Percentiles rank a stretch among this genome's conserved stretches.
These are phyloP conservation scores for Acidomyces sp. DNA, from an alignment of 495 filamentous ascomycete species.

Conservation along the genomic window DNA sequence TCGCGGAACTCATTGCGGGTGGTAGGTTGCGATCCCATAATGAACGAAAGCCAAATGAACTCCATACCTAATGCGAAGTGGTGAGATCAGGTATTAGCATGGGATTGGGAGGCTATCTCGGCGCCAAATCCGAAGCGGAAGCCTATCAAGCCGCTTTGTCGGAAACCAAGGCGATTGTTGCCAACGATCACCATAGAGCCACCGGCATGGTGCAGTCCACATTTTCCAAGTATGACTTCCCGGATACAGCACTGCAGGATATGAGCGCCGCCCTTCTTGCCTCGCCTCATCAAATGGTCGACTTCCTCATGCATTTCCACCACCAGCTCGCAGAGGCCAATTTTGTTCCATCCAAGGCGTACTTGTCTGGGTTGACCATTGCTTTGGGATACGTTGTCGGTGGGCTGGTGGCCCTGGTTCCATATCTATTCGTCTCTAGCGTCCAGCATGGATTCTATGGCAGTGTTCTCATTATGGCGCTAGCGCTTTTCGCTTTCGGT, in stretches of 20 bases:
- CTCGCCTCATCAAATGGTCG: constrained; percentile 7
- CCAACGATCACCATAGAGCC: constrained; percentile 1
- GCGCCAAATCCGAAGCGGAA: constrained; percentile 51
- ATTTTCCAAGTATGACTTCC: constrained; percentile 11
- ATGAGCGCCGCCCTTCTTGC: constrained; percentile 2
- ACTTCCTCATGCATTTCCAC: constrained; percentile 19
- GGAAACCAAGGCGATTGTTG: constrained; percentile 12
- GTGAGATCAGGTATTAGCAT: too few species aligned
- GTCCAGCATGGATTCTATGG: constrained; percentile 44
- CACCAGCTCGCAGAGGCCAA: constrained; percentile 12
- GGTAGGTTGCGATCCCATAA: constrained; percentile 42
- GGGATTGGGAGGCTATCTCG: constrained; percentile 47
- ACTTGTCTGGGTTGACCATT: constrained; percentile 38
- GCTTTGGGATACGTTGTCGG: constrained; percentile 62
- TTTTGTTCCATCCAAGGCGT: constrained; percentile 10
- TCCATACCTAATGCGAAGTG: too few species aligned
- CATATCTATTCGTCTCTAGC: constrained; percentile 54
- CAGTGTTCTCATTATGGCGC: constrained; percentile 55
- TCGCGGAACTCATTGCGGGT: constrained; percentile 46
- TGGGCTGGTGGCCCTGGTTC: constrained; percentile 58
- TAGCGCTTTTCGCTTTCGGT: constrained; percentile 61
- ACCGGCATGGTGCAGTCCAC: constrained; percentile 2
- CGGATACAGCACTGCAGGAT: constrained; percentile 1
- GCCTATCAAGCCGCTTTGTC: constrained; percentile 13
- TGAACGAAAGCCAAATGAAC: too few species aligned